Base-by-base conservation (phyloP, 305 asterid species). In the Plantago lanceolata region DNA sequence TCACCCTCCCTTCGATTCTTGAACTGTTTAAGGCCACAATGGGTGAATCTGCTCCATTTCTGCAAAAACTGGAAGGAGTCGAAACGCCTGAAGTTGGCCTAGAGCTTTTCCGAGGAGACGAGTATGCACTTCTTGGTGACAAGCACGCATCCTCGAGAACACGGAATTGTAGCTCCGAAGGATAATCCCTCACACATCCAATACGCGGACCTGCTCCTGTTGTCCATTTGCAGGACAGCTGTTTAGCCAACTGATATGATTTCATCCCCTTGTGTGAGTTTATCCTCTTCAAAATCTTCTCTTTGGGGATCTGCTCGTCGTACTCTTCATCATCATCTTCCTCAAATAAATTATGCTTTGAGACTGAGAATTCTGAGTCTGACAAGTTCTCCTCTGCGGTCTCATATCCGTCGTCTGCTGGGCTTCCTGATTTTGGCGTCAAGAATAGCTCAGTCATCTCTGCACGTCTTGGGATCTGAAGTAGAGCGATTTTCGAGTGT, bases 131-230 rank as follows among this genome's bases (percentile, higher is more conserved):
- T 69, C 81, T 78, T 7, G 94, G 96, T 2, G 94, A 87, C 65
- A 87, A 58, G 57, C 74, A 73, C 24, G 76, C 88, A 70, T 81
- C 80, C 69, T 82, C 90, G 35, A 87, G 65, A 12, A 86, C 94
- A 26, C 82, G 94, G 6, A 81, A 78, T 51, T 87, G 96, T 4
- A 87, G 87, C 67, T 82, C 84, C 0, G 90, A 66, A 2, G 90
- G 96, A 56, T 85, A 87, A n/a, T 85, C 95, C 64, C 95, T 75
- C 70, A 87, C 66, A 64, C 94, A 87, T 6, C 95, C 85, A 8
- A 87, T 87, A 17, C 95, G 73, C 13, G 95, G 93, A 26, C 95
- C 94, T 7, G 93, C 95, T 59, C 95, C 95, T 0, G 93, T 81
- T 76, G 94, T 87, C 96, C 96, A 87, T 68, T 48, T 85, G 79